These are phyloP conservation scores for Tuber melanosporum DNA, from an alignment of 495 filamentous ascomycete species.

Conservation along the genomic window DNA sequence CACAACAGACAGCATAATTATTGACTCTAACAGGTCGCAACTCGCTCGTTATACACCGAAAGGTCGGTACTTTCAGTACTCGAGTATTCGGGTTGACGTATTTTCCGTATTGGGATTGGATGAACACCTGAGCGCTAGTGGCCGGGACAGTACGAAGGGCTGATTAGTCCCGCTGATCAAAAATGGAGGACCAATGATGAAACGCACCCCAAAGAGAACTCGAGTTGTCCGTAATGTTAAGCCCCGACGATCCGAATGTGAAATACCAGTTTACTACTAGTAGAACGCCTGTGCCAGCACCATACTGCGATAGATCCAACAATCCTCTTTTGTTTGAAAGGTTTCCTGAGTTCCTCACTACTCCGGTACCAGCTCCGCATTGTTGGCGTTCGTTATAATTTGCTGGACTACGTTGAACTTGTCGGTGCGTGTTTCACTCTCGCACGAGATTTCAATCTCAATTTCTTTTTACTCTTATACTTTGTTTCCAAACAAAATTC, in stretches of 20 bases:
- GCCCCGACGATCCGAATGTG: too few relatives aligned
- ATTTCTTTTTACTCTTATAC: neutral
- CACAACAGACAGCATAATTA: too few relatives aligned
- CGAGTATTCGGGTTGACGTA: constrained; percentile 45
- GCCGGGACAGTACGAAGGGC: neutral
- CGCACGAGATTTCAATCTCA: neutral
- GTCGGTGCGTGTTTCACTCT: neutral
- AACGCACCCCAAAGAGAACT: too few relatives aligned
- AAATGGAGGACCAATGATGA: too few relatives aligned
- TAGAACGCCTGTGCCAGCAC: too few relatives aligned
- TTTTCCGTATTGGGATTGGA: constrained; percentile 44
- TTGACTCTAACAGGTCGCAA: constrained; percentile 43
- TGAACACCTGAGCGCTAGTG: neutral
- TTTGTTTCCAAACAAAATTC: neutral
- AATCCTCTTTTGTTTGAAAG: too few relatives aligned
- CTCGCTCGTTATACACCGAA: constrained; percentile 43
- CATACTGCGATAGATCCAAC: too few relatives aligned
- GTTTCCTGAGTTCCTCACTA: too few relatives aligned
- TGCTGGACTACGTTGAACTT: neutral
- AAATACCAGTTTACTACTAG: too few relatives aligned
- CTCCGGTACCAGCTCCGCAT: too few relatives aligned
- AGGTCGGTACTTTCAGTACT: constrained; percentile 34
- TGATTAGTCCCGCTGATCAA: neutral
- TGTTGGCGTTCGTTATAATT: neutral
- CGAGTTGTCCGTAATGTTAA: too few relatives aligned